Percentiles rank a stretch among this genome's conserved stretches.
Conservation (phyloP, 306 rosid genomes). For the Quercus bicolor region DNA sequence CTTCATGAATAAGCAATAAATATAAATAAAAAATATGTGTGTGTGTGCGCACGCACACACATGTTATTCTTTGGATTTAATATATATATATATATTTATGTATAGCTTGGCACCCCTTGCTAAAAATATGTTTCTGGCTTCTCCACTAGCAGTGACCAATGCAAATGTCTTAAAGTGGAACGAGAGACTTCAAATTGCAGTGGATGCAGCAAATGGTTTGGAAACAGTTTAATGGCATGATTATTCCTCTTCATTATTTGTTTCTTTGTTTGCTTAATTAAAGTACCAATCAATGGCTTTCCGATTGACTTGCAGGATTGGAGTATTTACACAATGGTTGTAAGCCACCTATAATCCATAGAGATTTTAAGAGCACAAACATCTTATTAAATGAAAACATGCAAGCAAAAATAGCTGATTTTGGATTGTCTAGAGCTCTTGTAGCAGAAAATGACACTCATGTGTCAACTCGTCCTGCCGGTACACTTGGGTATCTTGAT, state of each 20-base stretch:
- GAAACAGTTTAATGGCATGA: too few species aligned
- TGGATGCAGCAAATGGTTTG: slow-evolving; percentile 16
- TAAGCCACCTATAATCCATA: slow-evolving; percentile 42
- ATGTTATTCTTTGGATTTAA: too few species aligned
- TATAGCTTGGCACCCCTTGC: too few species aligned
- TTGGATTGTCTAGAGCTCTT: slow-evolving; percentile 35
- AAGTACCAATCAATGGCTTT: too few species aligned
- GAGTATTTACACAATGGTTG: slow-evolving; percentile 33
- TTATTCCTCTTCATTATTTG: too few species aligned
- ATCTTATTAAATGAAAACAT: slow-evolving; percentile 31
- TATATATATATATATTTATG: too few species aligned
- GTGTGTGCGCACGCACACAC: too few species aligned
- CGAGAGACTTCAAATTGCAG: slow-evolving; percentile 11
- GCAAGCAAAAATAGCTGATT: slow-evolving; percentile 33
- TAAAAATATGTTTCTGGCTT: too few species aligned
- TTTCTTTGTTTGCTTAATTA: too few species aligned
- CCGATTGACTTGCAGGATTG: not conserved
- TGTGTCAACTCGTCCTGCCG: slow-evolving; percentile 29
- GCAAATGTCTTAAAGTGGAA: slow-evolving; percentile 1
- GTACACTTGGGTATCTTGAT: slow-evolving; percentile 34
- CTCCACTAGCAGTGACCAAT: not conserved
- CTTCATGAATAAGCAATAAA: too few species aligned
- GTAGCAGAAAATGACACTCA: slow-evolving; percentile 16
- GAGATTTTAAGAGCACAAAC: slow-evolving; percentile 31
- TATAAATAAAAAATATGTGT: too few species aligned